A percentile compares a stretch with the other conserved stretches of the same genome.
Conservation (phyloP, 305 asterid species). For the Solanum hybrid region DNA sequence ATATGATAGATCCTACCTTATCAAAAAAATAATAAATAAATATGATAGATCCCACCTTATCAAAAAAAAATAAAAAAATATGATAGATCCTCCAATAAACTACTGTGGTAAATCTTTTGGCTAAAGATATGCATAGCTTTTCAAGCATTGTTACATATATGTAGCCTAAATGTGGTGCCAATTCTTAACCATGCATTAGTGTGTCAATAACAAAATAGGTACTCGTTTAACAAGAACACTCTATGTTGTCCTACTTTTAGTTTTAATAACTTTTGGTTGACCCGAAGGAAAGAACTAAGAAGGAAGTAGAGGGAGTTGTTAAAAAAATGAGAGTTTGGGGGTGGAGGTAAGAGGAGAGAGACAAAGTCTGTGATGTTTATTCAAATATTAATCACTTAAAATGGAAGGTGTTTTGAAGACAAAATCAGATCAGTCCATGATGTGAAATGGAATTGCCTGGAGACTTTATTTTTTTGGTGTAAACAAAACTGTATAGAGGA, state of each 20-base stretch:
- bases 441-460: too few relatives aligned
- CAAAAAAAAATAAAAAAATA: background rate
- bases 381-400: background rate
- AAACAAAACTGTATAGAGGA: too few relatives aligned
- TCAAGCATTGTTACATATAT: background rate
- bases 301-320: background rate
- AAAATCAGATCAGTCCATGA: too few relatives aligned
- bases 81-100: background rate
- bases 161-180: background rate
- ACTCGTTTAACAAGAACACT: background rate
- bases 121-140: background rate
- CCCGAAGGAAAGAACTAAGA: background rate
- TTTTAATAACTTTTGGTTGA: background rate
- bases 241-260: background rate
- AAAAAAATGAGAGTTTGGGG: background rate
- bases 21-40: background rate
- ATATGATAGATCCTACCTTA: background rate
- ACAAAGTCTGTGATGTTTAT: background rate
- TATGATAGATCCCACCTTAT: background rate
- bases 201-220: background rate
- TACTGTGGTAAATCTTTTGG: background rate
- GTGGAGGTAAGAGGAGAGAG: background rate
- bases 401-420: too few relatives aligned
- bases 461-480: too few relatives aligned
- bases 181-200: background rate